These are phyloP conservation scores for Calophaca sinica DNA, from an alignment of 306 rosid species.

Conservation along the genomic window DNA sequence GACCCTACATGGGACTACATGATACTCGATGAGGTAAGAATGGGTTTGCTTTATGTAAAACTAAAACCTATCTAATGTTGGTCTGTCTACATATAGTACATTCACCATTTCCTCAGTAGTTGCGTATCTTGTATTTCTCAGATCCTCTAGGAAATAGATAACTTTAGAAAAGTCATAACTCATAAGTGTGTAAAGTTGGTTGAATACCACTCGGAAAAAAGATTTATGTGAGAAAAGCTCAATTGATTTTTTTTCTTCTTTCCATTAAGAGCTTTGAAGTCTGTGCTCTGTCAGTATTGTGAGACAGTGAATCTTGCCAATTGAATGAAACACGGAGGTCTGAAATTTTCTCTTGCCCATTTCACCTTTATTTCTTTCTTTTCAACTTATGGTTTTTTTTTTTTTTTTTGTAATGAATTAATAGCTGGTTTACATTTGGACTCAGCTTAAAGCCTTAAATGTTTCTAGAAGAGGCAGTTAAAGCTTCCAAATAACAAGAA, in stretches of 20 bases:
- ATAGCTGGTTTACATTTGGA: too few species aligned
- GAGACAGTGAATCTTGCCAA: slow-evolving; percentile 1
- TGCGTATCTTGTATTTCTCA: slow-evolving; percentile 17
- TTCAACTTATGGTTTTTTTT: background rate
- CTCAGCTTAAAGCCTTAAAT: background rate
- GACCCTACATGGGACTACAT: slow-evolving; percentile 82
- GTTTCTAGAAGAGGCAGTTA: background rate
- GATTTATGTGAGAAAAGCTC: background rate
- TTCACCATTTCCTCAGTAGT: slow-evolving; percentile 11
- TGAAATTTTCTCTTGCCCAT: slow-evolving; percentile 6
- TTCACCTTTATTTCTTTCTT: slow-evolving; percentile 11
- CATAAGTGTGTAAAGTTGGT: slow-evolving; percentile 6
- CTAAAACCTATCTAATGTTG: slow-evolving; percentile 4
- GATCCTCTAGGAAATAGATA: background rate
- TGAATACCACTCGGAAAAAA: slow-evolving; percentile 15
- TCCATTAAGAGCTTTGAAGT: background rate
- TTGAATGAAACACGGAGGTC: background rate
- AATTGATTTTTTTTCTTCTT: slow-evolving; percentile 15
- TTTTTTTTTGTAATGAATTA: background rate
- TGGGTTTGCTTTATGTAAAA: slow-evolving; percentile 18
- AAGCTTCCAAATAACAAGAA: slow-evolving; percentile 6
- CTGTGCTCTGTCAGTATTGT: background rate
- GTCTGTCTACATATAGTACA: background rate
- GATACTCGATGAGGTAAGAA: slow-evolving; percentile 92
- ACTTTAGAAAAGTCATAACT: background rate